These are phyloP conservation scores for Phytophthora brassicae DNA, from an alignment of 352 stramenopile species.

Conservation along the genomic window DNA sequence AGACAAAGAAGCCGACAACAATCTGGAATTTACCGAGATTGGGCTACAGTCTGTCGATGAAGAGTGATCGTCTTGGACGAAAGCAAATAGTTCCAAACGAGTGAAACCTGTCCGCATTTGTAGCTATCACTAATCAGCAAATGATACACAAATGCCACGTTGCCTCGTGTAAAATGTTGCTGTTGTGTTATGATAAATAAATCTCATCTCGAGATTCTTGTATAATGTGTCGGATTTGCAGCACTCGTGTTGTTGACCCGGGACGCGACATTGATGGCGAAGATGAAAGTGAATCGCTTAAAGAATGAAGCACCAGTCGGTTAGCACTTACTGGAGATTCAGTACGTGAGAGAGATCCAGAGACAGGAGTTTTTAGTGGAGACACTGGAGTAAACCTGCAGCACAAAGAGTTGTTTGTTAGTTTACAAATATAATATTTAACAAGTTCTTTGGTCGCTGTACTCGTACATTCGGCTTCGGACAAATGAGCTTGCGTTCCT, in stretches of 20 bases:
- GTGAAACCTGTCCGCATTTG: neutral
- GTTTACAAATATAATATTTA: neutral
- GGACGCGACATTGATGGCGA: conserved; percentile 10
- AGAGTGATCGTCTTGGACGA: conserved; percentile 8
- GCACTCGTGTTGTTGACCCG: conserved; percentile 42
- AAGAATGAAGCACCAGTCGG: neutral
- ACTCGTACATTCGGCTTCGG: conserved; percentile 28
- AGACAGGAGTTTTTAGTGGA: neutral
- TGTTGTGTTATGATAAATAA: conserved; percentile 55
- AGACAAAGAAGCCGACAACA: conserved; percentile 26
- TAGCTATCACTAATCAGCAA: neutral
- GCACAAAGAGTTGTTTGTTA: neutral
- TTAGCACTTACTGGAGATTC: conserved; percentile 7
- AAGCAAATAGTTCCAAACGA: neutral
- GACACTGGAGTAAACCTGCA: conserved; percentile 23
- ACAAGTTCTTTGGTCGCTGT: neutral
- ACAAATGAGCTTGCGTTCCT: conserved; percentile 17
- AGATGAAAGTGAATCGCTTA: conserved; percentile 5
- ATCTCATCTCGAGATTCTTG: conserved; percentile 73
- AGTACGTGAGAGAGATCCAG: neutral
- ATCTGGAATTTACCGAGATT: conserved; percentile 69
- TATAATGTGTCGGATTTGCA: conserved; percentile 71
- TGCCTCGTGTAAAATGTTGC: neutral
- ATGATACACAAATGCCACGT: neutral
- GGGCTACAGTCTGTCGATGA: conserved; percentile 53